Base-by-base conservation (phyloP, 768 basidiomycete genomes). In the Omphalotus guepiniiformis region DNA sequence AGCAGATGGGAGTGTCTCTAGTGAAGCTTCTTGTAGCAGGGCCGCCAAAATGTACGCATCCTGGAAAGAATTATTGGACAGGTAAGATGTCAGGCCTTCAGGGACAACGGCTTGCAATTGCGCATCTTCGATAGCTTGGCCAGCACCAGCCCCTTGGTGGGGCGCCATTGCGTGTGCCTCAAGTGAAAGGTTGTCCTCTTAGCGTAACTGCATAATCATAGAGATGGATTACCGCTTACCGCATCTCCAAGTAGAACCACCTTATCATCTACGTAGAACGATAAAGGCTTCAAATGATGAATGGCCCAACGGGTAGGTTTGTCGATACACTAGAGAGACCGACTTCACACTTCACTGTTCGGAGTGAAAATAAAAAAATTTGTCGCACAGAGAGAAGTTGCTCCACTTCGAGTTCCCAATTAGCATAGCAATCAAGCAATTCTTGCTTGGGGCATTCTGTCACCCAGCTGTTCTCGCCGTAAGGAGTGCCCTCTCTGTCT, bases 191-290 rank as follows among this genome's bases (percentile, higher is more conserved):
- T 6, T 56, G n/a, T 15, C 13, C 4, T 11, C 15, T 32, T 13
- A 22, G 9, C 11, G 16, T 15, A 6, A 5, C 7, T 8, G 18
- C 6, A n/a, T 4, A 6, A 26, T 32, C 30, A 2, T n/a, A 18
- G 8, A 19, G 12, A 43, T n/a, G n/a, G n/a, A n/a, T n/a, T n/a
- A n/a, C 21, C 46, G 22, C 65, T 60, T 46, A 71, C 62, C 27
- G 75, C 71, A 43, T 75, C 75, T 5, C 73, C 76, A 3, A 74
- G 42, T 19, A 78, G 53, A 2, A 58, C 74, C n/a, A 75, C 68
- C 8, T 57, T 59, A 3, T 60, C 68, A 21, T 61, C 50, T 4
- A 65, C 66, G 39, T 60, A 72, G 26, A 62, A 62, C 1, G 71
- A 69, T 3, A 78, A 54, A 2, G 62, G 55, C 4, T 54, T 54